Percentiles rank a stretch among this genome's conserved stretches.
phyloP scores from a whole-genome alignment of 176 grass and related monocot genomes.

The Coix lacrymajobi region DNA sequence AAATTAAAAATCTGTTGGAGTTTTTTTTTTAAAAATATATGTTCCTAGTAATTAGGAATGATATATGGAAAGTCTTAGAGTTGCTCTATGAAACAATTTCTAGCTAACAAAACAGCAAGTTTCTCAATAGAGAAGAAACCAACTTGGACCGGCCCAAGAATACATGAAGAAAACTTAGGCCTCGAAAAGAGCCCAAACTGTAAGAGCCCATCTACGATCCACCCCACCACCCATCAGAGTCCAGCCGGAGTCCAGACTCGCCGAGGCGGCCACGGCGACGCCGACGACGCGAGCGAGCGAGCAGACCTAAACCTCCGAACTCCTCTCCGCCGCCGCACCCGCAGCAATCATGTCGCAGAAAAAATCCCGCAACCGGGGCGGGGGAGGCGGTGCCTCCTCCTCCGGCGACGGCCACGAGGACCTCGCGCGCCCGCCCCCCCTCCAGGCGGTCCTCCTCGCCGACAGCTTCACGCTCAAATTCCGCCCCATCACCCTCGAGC shows the following conservation, averaged over 20 bases:
- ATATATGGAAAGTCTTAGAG: too few relatives aligned
- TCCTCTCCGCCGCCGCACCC: constrained; percentile 11
- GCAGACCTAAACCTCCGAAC: constrained; percentile 34
- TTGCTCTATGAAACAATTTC: too few relatives aligned
- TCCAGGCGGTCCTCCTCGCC: constrained; percentile 91
- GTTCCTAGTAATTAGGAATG: too few relatives aligned
- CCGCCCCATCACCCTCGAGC: constrained; percentile 87
- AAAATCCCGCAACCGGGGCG: constrained; percentile 44
- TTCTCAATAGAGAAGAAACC: neutral
- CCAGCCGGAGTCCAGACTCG: neutral
- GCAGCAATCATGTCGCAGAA: constrained; percentile 59
- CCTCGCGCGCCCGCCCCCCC: constrained; percentile 54
- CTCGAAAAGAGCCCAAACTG: neutral
- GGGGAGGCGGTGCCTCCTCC: constrained; percentile 24
- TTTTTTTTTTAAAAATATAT: too few relatives aligned
- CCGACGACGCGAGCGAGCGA: constrained; percentile 24
- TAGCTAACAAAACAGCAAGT: too few relatives aligned
- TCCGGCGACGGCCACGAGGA: constrained; percentile 65
- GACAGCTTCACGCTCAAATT: constrained; percentile 88
- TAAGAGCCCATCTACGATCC: neutral
- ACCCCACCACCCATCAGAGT: neutral
- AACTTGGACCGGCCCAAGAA: neutral
- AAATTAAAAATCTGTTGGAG: too few relatives aligned
- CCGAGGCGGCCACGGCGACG: constrained; percentile 24
- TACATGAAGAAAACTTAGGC: neutral